phyloP scores from a whole-genome alignment of 1,284 basidiomycete genomes.

The Microbotryum lychnidis-dioicae region DNA sequence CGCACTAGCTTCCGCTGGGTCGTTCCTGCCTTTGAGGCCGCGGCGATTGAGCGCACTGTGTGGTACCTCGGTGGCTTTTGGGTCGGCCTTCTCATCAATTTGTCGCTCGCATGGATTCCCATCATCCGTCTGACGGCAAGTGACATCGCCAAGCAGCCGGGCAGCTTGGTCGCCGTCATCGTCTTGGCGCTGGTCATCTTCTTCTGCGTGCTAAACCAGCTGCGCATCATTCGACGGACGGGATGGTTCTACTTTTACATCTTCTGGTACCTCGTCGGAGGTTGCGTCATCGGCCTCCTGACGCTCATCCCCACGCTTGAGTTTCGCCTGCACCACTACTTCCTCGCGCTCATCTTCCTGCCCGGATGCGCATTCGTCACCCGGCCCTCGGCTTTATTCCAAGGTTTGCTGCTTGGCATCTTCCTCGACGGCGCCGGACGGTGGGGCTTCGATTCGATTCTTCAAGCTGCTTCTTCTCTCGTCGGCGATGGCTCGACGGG shows the following conservation, averaged over 20 bases:
- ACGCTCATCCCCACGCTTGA: conserved; percentile 55
- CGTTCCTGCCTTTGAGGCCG: conserved; percentile 57
- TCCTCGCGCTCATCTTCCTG: conserved; percentile 53
- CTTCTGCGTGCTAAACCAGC: conserved; percentile 59
- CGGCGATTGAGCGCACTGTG: conserved; percentile 62
- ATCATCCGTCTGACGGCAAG: conserved; percentile 61
- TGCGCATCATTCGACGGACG: conserved; percentile 71
- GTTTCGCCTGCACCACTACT: conserved; percentile 33
- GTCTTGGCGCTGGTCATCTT: conserved; percentile 55
- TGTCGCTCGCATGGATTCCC: conserved; percentile 49
- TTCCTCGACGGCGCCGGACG: conserved; percentile 50
- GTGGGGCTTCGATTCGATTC: conserved; percentile 68
- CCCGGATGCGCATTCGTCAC: conserved; percentile 75
- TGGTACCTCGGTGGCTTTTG: conserved; percentile 72
- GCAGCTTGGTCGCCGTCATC: conserved; percentile 63
- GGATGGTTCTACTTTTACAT: conserved; percentile 60
- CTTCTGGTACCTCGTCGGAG: conserved; percentile 47
- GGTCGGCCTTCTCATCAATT: conserved; percentile 51
- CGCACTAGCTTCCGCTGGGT: conserved; percentile 64
- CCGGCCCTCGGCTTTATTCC: conserved; percentile 63
- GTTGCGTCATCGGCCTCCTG: conserved; percentile 56
- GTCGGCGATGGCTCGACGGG: conserved; percentile 63
- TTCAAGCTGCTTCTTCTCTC: conserved; percentile 69
- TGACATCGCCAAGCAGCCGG: conserved; percentile 61
- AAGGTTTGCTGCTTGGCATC: conserved; percentile 71